Evolutionary conservation across 768 basidiomycete genomes (phyloP).

Genomic region (Rhizopogon rudus): DNA sequence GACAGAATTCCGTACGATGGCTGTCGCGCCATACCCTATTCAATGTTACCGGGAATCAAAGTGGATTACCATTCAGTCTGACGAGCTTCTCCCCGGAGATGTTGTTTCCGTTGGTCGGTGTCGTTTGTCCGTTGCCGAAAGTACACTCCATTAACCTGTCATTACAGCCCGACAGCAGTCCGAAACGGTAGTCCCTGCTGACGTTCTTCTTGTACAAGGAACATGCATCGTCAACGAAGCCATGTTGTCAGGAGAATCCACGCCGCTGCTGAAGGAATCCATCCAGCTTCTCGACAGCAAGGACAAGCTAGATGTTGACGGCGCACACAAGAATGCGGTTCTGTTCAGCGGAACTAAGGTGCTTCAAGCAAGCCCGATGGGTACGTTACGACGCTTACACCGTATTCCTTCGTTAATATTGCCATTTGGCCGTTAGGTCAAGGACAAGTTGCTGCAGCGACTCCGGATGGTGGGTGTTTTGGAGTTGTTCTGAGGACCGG

Average conservation of each 20-base stretch:
- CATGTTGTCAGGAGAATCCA: constrained; percentile 98
- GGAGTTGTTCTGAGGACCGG: constrained; percentile 93
- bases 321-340: constrained; percentile 79
- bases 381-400: constrained; percentile 35
- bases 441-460: constrained; percentile 41
- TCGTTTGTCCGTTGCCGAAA: not conserved
- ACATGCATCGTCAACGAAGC: constrained; percentile 98
- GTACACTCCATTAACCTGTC: not conserved
- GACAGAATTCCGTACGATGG: constrained; percentile 96
- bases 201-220: constrained; percentile 85
- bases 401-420: constrained; percentile 15
- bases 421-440: constrained; percentile 14
- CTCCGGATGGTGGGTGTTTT: constrained; percentile 90
- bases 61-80: constrained; percentile 80
- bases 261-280: constrained; percentile 93
- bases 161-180: constrained; percentile 54
- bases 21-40: constrained; percentile 85
- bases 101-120: constrained; percentile 74
- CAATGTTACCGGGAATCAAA: constrained; percentile 72
- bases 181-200: constrained; percentile 90
- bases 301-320: constrained; percentile 82
- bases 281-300: constrained; percentile 74
- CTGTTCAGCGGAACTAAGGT: constrained; percentile 98
- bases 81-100: constrained; percentile 89
- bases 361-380: constrained; percentile 61